Evolutionary conservation across 352 stramenopile species (phyloP).

Genomic region (Pythium insidiosum): DNA sequence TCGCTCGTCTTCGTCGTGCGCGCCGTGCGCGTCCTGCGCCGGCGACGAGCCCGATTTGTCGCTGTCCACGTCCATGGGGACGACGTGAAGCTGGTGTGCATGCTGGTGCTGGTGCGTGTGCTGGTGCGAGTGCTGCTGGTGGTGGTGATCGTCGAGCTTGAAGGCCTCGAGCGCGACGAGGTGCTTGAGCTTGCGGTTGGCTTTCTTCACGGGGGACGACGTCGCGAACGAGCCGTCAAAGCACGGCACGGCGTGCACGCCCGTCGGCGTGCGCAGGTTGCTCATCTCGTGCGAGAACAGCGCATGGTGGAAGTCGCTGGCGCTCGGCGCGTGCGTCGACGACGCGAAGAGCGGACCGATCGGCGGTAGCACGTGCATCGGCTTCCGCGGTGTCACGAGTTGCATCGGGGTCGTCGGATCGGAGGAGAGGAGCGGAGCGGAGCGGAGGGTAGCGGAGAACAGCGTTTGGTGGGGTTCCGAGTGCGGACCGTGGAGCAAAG

Average conservation of each 20-base stretch:
- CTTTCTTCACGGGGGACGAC: constrained; percentile 63
- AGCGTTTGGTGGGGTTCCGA: too few species aligned
- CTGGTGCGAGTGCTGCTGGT: too few species aligned
- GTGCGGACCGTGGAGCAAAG: too few species aligned
- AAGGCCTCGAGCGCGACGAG: constrained; percentile 22
- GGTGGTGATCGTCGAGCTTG: constrained; percentile 32
- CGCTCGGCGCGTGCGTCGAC: constrained; percentile 17
- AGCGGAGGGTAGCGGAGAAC: background rate
- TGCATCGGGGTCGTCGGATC: constrained; percentile 17
- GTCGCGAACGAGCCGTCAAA: constrained; percentile 27
- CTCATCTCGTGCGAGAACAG: background rate
- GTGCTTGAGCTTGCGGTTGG: constrained; percentile 15
- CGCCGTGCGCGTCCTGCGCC: constrained; percentile 8
- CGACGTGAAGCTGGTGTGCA: too few species aligned
- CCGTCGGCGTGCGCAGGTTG: constrained; percentile 47
- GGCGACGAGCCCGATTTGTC: constrained; percentile 41
- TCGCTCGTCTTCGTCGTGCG: constrained; percentile 35
- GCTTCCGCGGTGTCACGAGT: constrained; percentile 17
- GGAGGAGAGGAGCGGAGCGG: background rate
- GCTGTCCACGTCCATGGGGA: too few species aligned
- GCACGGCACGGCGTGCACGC: constrained; percentile 23
- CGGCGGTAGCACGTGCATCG: constrained; percentile 45
- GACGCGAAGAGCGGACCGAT: constrained; percentile 45
- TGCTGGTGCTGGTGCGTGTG: too few species aligned
- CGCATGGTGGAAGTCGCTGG: constrained; percentile 24